phyloP scores from a whole-genome alignment of 1,284 basidiomycete species.

The Stygiomarasmius scandens region DNA sequence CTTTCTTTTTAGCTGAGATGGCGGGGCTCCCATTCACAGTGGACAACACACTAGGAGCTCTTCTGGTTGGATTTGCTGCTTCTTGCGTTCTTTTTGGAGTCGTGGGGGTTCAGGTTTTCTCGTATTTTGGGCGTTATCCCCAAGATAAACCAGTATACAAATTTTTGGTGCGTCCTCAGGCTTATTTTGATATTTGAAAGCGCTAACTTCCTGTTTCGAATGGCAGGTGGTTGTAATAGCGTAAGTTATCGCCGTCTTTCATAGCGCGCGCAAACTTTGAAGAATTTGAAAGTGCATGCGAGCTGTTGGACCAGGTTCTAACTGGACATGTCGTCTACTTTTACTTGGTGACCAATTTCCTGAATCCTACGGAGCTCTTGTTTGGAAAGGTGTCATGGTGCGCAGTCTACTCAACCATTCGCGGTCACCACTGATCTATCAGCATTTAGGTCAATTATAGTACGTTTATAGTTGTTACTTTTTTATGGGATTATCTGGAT shows the following conservation, averaged over 20 bases:
- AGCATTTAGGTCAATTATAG: slow-evolving; percentile 47
- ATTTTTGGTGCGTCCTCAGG: slow-evolving; percentile 45
- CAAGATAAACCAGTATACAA: slow-evolving; percentile 58
- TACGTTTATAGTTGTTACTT: slow-evolving; percentile 30
- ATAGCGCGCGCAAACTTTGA: neutral
- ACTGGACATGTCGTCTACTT: slow-evolving; percentile 60
- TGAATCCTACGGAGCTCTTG: slow-evolving; percentile 41
- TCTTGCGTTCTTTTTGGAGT: slow-evolving; percentile 54
- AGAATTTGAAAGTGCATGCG: slow-evolving; percentile 43
- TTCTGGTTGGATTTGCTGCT: slow-evolving; percentile 57
- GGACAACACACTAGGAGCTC: slow-evolving; percentile 61
- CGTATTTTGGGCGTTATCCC: slow-evolving; percentile 59
- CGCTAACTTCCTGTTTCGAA: neutral
- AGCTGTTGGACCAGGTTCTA: slow-evolving; percentile 54
- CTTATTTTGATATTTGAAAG: neutral
- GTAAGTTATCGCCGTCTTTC: slow-evolving; percentile 31
- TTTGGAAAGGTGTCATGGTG: slow-evolving; percentile 51
- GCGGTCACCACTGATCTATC: slow-evolving; percentile 25
- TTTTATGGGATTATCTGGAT: neutral
- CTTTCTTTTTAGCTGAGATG: neutral
- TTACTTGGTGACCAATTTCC: slow-evolving; percentile 57
- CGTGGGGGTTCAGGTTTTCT: slow-evolving; percentile 52
- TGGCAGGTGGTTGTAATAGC: slow-evolving; percentile 46
- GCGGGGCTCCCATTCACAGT: slow-evolving; percentile 22
- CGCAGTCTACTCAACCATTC: slow-evolving; percentile 8